Evolutionary conservation across 441 rosid genomes (phyloP).

Genomic region (Populus hybrid): DNA sequence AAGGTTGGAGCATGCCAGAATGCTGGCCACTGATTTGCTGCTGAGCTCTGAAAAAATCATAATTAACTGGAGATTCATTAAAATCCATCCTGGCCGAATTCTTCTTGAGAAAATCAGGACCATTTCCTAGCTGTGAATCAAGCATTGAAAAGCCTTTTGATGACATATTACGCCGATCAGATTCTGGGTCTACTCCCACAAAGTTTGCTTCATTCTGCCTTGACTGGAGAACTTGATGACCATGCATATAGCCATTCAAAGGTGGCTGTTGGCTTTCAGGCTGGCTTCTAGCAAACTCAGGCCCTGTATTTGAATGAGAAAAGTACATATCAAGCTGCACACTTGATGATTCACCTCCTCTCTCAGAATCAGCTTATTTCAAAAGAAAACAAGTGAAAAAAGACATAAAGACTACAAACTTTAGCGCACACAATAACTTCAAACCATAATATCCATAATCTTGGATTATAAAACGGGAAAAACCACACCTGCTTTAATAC

Average conservation of each 20-base stretch:
- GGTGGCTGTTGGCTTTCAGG: constrained; percentile 47
- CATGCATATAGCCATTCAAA: constrained; percentile 64
- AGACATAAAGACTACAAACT: constrained; percentile 14
- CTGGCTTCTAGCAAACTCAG: constrained; percentile 50
- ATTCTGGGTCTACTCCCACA: constrained; percentile 61
- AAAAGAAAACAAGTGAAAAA: constrained; percentile 20
- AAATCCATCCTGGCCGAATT: constrained; percentile 47
- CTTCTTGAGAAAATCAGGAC: constrained; percentile 48
- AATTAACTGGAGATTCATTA: constrained; percentile 68
- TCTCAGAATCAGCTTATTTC: constrained; percentile 54
- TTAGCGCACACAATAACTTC: constrained; percentile 1
- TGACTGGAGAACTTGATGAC: constrained; percentile 42
- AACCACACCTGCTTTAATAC: neutral
- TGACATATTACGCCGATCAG: constrained; percentile 42
- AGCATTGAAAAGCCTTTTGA: constrained; percentile 49
- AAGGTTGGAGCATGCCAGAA: constrained; percentile 55
- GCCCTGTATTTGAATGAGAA: constrained; percentile 51
- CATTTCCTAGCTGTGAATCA: constrained; percentile 41
- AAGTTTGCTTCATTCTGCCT: constrained; percentile 59
- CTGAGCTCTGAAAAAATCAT: constrained; percentile 65
- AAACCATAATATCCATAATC: constrained; percentile 6
- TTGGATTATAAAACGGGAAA: neutral
- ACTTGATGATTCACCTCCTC: constrained; percentile 47
- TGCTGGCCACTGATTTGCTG: constrained; percentile 57
- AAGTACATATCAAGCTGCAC: constrained; percentile 53